phyloP scores from a whole-genome alignment of 2,329 filamentous ascomycete species.

The Orbilia oligospora region DNA sequence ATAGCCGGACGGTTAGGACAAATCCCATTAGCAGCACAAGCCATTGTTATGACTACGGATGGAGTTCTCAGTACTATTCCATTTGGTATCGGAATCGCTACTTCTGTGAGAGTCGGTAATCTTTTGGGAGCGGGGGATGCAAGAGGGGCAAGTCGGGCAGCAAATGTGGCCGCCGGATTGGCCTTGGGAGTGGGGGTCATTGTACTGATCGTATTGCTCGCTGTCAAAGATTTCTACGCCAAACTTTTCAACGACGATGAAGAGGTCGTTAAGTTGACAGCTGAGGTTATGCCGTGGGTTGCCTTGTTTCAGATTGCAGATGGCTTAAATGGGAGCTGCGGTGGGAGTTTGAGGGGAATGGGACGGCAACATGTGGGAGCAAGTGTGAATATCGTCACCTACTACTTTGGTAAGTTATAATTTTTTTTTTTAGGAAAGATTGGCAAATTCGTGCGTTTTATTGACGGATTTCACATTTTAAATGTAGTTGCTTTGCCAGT shows the following conservation, averaged over 20 bases:
- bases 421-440: background rate
- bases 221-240: constrained; percentile 79
- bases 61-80: constrained; percentile 80
- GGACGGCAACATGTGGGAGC: constrained; percentile 88
- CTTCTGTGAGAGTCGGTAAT: constrained; percentile 83
- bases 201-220: constrained; percentile 79
- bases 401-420: constrained; percentile 76
- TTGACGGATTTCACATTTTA: background rate
- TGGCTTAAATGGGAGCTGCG: constrained; percentile 86
- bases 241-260: constrained; percentile 85
- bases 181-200: constrained; percentile 78
- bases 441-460: background rate
- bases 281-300: constrained; percentile 85
- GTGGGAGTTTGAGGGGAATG: constrained; percentile 85
- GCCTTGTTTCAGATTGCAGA: constrained; percentile 92
- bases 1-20: constrained; percentile 85
- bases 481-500: constrained; percentile 75
- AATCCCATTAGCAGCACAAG: constrained; percentile 83
- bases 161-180: constrained; percentile 81
- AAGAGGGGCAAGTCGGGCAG: constrained; percentile 77
- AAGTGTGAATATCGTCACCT: constrained; percentile 83
- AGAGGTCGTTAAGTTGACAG: constrained; percentile 79
- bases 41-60: constrained; percentile 90
- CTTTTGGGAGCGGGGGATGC: constrained; percentile 79
- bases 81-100: constrained; percentile 86